phyloP scores from a whole-genome alignment of 208 protist genomes.

The Trypanosoma lewisi region DNA sequence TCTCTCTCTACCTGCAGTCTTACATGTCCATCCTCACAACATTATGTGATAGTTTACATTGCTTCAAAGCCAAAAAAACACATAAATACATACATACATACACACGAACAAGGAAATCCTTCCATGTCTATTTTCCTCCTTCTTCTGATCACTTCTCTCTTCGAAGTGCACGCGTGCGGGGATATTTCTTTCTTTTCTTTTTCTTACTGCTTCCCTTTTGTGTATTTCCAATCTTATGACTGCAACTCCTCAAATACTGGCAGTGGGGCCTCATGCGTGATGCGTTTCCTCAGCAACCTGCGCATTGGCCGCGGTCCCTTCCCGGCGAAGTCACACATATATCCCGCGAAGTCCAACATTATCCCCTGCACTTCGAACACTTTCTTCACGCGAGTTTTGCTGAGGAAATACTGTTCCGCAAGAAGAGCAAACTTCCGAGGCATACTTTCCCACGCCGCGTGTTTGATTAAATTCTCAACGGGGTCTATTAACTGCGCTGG shows the following conservation, averaged over 20 bases:
- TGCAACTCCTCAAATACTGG: slow-evolving; percentile 24
- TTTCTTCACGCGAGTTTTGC: slow-evolving; percentile 44
- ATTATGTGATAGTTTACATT: no score
- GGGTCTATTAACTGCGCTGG: slow-evolving; percentile 62
- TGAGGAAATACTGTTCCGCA: slow-evolving; percentile 73
- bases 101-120: no score
- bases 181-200: slow-evolving; percentile 2
- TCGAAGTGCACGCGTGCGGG: no score
- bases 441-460: slow-evolving; percentile 72
- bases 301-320: slow-evolving; percentile 77
- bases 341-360: slow-evolving; percentile 49
- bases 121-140: no score
- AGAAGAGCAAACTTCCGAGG: slow-evolving; percentile 55
- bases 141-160: no score
- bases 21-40: no score
- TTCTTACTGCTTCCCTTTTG: neutral
- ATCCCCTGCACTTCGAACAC: slow-evolving; percentile 48
- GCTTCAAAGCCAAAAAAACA: no score
- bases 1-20: no score
- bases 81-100: no score
- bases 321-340: slow-evolving; percentile 72
- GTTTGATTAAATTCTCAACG: slow-evolving; percentile 71
- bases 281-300: slow-evolving; percentile 42
- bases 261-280: slow-evolving; percentile 53
- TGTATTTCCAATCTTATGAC: slow-evolving; percentile 13